Base-by-base conservation (phyloP, 2,329 filamentous ascomycete species). In the Fusarium multiceps region DNA sequence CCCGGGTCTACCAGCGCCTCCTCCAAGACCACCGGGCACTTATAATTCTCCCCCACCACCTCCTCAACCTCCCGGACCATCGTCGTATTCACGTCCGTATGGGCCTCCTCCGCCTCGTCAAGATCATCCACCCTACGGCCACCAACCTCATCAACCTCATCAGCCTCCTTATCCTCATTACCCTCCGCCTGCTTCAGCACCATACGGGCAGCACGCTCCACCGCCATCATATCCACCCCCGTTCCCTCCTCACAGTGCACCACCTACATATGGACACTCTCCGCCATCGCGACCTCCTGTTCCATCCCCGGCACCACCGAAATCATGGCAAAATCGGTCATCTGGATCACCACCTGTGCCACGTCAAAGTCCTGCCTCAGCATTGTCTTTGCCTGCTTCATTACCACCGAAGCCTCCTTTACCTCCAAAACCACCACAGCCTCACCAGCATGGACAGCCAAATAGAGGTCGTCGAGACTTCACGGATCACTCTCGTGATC, bases 361-460 rank as follows among this genome's bases (percentile, higher is more conserved):
- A 42, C 70, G 71, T 8, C 67, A 59, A 32, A 75, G 55, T 28
- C 47, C 65, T 43, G 45, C 55, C n/a, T 65, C 69, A 16, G 60
- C 66, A 13, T 59, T 70, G 12, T 59, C 69, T 46, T 25, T 63
- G 21, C 60, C 73, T 40, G 72, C 77, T n/a, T 75, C 73, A 9
- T 74, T 80, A 10, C 78, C 78, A 8, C 77, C 78, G 7, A 80
- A 77, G 47, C 78, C 78, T 4, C 74, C 78, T 47, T 72, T 78
- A 14, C 77, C 77, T 4, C 73, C 76, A 14, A 78, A 78, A 48
- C 77, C 76, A 7, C 66, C 77, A 70, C 20, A 74, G 18, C 55
- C 66, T n/a, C 64, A 60, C 12, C 63, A 66, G 47, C 63, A 66
- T 46, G 61, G 61, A 16, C 63, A 62, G 28, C 45, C 56, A n/a